phyloP scores from a whole-genome alignment of 2,329 filamentous ascomycete species.

The Colletotrichum eremochloae region DNA sequence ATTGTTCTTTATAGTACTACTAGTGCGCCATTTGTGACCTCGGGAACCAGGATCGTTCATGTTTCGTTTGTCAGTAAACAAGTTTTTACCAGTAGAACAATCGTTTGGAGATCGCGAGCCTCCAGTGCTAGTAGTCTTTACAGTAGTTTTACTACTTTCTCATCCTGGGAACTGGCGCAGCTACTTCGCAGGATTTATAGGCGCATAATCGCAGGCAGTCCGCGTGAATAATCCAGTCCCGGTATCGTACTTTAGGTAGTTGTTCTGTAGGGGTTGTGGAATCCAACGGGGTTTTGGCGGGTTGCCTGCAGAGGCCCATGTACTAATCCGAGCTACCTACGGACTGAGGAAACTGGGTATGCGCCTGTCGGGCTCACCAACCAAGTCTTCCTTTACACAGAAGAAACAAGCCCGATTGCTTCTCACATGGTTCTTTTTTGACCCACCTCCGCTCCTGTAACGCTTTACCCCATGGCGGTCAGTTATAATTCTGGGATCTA shows the following conservation, averaged over 20 bases:
- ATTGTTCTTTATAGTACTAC: background rate
- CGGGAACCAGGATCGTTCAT: background rate
- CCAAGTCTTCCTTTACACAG: background rate
- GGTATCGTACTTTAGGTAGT: background rate
- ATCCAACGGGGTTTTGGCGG: background rate
- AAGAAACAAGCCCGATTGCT: background rate
- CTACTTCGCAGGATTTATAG: slow-evolving; percentile 35
- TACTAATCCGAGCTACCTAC: slow-evolving; percentile 8
- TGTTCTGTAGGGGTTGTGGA: slow-evolving; percentile 18
- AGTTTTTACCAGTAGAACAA: too few species aligned
- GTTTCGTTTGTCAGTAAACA: background rate
- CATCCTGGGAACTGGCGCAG: slow-evolving; percentile 27
- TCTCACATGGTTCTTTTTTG: background rate
- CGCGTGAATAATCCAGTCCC: slow-evolving; percentile 4
- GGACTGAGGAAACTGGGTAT: background rate
- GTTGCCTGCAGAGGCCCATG: slow-evolving; percentile 7
- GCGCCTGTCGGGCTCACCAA: background rate
- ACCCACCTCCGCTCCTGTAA: too few species aligned
- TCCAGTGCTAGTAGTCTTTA: too few species aligned
- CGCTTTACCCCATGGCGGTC: slow-evolving; percentile 9
- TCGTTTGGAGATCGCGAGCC: background rate
- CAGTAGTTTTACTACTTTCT: slow-evolving; percentile 12
- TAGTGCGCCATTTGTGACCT: background rate
- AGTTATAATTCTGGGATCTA: background rate
- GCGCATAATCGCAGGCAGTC: slow-evolving; percentile 28